phyloP scores from a whole-genome alignment of 352 stramenopile genomes.

The Pythium utonaiense region DNA sequence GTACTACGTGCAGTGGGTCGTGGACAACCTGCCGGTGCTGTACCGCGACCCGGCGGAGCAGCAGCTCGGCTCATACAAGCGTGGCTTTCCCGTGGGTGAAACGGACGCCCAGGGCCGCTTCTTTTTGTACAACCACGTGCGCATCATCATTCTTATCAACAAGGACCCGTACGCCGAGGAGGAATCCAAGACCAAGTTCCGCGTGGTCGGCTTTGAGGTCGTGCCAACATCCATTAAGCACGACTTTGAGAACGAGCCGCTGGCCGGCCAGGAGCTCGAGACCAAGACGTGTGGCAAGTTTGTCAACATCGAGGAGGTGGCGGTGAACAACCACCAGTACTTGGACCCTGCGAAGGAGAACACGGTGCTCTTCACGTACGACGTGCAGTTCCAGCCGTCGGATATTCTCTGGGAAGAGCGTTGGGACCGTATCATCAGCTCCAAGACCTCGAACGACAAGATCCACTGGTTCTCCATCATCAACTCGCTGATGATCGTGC shows the following conservation, averaged over 20 bases:
- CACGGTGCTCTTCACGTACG: constrained; percentile 98
- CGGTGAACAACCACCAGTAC: constrained; percentile 84
- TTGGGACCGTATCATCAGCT: constrained; percentile 99
- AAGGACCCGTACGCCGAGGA: constrained; percentile 76
- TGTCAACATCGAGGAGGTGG: constrained; percentile 81
- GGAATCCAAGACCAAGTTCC: constrained; percentile 61
- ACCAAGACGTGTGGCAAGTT: constrained; percentile 87
- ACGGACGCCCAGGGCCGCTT: constrained; percentile 89
- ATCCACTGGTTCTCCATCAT: constrained; percentile 99
- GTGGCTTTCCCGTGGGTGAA: constrained; percentile 92
- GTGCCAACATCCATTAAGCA: constrained; percentile 94
- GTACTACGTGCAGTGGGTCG: constrained; percentile 94
- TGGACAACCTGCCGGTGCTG: constrained; percentile 90
- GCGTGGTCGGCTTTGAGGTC: constrained; percentile 96
- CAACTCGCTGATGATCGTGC: constrained; percentile 99
- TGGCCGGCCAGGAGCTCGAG: constrained; percentile 73
- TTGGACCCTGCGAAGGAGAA: constrained; percentile 60
- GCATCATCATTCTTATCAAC: constrained; percentile 93
- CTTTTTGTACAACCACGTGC: constrained; percentile 98
- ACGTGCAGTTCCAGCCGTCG: constrained; percentile 95
- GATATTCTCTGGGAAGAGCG: constrained; percentile 95
- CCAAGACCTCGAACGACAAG: constrained; percentile 94
- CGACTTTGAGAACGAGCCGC: constrained; percentile 83
- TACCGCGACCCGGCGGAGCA: constrained; percentile 79
- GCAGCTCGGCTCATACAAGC: constrained; percentile 78